These are phyloP conservation scores for Phylloporus sp. DNA, from an alignment of 768 basidiomycete species.

Conservation along the genomic window DNA sequence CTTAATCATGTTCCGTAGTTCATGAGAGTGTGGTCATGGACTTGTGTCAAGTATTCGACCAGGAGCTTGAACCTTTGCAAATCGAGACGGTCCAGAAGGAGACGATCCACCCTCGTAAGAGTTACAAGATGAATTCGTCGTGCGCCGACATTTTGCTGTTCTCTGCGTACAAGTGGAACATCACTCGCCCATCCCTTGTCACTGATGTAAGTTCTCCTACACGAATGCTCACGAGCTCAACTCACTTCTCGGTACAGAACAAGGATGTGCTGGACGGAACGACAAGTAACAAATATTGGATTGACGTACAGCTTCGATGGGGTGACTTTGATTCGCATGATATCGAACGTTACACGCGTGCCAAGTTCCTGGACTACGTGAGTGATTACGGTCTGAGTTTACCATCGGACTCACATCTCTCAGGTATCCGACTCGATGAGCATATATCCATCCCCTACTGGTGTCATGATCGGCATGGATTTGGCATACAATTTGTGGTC, in stretches of 20 bases:
- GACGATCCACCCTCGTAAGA: slow-evolving; percentile 98
- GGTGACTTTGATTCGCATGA: slow-evolving; percentile 99
- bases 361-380: slow-evolving; percentile 98
- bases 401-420: slow-evolving; percentile 1
- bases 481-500: slow-evolving; percentile 98
- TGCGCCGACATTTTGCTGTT: slow-evolving; percentile 97
- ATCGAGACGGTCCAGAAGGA: slow-evolving; percentile 99
- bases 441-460: slow-evolving; percentile 98
- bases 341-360: slow-evolving; percentile 96
- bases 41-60: slow-evolving; percentile 98
- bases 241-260: slow-evolving; percentile 42
- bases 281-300: slow-evolving; percentile 98
- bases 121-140: slow-evolving; percentile 99
- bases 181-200: slow-evolving; percentile 89
- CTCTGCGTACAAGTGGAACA: slow-evolving; percentile 98
- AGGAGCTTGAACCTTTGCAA: slow-evolving; percentile 94
- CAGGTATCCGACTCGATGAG: slow-evolving; percentile 96
- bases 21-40: slow-evolving; percentile 94
- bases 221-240: too few relatives aligned
- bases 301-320: slow-evolving; percentile 93
- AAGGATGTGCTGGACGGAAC: slow-evolving; percentile 98
- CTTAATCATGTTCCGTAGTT: slow-evolving; percentile 38
- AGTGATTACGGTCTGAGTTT: slow-evolving; percentile 21
- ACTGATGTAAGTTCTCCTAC: slow-evolving; percentile 63
- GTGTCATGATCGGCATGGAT: slow-evolving; percentile 99